Percentiles rank a stretch among this genome's conserved stretches.
These are phyloP conservation scores for Aegilops speltoides DNA, from an alignment of 176 grass and related monocot genomes.

Conservation along the genomic window DNA sequence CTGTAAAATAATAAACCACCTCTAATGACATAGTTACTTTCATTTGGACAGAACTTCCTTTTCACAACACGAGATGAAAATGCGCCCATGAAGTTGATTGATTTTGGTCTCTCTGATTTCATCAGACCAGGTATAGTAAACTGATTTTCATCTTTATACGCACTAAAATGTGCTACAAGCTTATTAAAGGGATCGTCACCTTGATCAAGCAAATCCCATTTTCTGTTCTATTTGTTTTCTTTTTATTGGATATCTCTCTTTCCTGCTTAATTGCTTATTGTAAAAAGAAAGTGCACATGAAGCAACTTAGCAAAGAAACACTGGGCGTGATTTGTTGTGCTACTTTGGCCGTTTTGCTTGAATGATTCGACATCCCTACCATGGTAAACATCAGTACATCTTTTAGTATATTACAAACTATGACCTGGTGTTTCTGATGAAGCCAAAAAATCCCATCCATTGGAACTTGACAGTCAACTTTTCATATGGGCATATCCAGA, in stretches of 20 bases:
- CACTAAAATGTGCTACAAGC: neutral
- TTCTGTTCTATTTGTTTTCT: neutral
- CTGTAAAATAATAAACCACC: neutral
- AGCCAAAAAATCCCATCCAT: neutral
- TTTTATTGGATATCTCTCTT: neutral
- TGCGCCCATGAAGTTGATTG: slow-evolving; percentile 98
- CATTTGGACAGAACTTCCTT: slow-evolving; percentile 86
- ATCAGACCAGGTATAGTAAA: slow-evolving; percentile 89
- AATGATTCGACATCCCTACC: neutral
- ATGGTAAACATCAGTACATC: neutral
- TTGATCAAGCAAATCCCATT: slow-evolving; percentile 10
- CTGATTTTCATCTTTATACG: neutral
- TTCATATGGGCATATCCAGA: neutral
- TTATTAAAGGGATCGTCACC: slow-evolving; percentile 7
- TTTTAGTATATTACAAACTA: slow-evolving; percentile 9
- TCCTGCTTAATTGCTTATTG: neutral
- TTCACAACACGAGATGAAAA: slow-evolving; percentile 88
- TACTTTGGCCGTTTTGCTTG: neutral
- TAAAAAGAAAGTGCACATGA: neutral
- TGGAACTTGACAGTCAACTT: neutral
- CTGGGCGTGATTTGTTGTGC: neutral
- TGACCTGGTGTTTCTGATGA: neutral
- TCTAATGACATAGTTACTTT: slow-evolving; percentile 41
- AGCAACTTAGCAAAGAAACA: neutral
- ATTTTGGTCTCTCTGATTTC: slow-evolving; percentile 99